Percentiles rank a stretch among this genome's conserved stretches.
phyloP scores from a whole-genome alignment of 768 basidiomycete genomes.

The Glaciozyma martinii region DNA sequence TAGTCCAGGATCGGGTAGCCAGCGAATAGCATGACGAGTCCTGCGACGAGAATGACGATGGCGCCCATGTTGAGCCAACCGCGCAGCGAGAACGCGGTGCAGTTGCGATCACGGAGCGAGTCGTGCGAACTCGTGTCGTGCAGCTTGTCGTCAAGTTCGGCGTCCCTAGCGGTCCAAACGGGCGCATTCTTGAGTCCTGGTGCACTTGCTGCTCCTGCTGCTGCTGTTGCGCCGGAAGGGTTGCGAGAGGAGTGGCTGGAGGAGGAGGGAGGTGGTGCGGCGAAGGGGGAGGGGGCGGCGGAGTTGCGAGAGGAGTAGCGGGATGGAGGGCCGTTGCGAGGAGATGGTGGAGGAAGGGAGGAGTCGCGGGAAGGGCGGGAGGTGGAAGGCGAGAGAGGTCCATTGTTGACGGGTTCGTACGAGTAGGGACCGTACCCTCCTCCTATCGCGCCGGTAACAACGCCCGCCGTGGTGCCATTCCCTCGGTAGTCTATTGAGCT shows the following conservation, averaged over 20 bases:
- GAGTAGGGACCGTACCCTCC: slow-evolving; percentile 22
- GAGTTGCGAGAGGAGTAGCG: slow-evolving; percentile 12
- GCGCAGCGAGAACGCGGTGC: slow-evolving; percentile 52
- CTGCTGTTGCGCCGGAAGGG: background rate
- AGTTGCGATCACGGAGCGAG: slow-evolving; percentile 4
- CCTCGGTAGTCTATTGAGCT: background rate
- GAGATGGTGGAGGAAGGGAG: background rate
- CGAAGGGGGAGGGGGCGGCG: slow-evolving; percentile 11
- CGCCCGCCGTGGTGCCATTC: background rate
- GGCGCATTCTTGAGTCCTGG: slow-evolving; percentile 1
- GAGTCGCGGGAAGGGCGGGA: background rate
- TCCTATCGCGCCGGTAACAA: slow-evolving; percentile 17
- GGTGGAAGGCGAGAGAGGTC: too few relatives aligned
- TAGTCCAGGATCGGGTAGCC: slow-evolving; percentile 75
- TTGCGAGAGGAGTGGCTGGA: background rate
- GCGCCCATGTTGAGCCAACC: slow-evolving; percentile 75
- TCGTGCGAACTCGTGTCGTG: slow-evolving; percentile 52
- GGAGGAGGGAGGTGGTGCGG: slow-evolving; percentile 5
- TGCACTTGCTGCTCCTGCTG: background rate
- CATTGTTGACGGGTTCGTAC: background rate
- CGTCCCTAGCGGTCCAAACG: slow-evolving; percentile 48
- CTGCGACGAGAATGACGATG: slow-evolving; percentile 58
- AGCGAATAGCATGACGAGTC: slow-evolving; percentile 69
- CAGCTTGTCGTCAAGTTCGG: slow-evolving; percentile 79
- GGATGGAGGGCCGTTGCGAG: background rate